These are phyloP conservation scores for Metschnikowia aberdeeniae DNA, from an alignment of 805 yeast species.

Conservation along the genomic window DNA sequence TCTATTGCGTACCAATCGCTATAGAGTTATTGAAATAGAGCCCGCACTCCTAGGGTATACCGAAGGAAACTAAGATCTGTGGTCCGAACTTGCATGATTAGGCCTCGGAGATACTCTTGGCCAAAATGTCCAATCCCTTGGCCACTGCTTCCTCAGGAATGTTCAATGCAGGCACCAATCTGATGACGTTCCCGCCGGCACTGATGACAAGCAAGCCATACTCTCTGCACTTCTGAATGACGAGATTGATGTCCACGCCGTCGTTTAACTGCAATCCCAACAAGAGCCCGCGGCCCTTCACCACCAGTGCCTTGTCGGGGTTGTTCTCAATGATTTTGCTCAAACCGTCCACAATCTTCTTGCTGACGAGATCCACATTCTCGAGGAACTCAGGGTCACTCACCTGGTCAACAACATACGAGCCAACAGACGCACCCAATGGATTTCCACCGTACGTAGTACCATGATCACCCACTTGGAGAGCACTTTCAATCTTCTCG, in stretches of 20 bases:
- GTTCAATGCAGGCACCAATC: constrained; percentile 90
- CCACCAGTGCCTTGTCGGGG: constrained; percentile 58
- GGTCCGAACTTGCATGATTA: too few relatives aligned
- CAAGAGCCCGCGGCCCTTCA: constrained; percentile 86
- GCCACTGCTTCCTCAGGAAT: constrained; percentile 65
- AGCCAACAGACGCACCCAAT: constrained; percentile 76
- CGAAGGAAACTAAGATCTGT: too few relatives aligned
- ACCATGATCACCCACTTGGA: constrained; percentile 94
- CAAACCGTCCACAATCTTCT: constrained; percentile 49
- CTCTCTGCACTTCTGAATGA: constrained; percentile 70
- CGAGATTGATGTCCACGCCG: constrained; percentile 52
- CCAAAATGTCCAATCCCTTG: constrained; percentile 70
- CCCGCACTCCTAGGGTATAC: too few relatives aligned
- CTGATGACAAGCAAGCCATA: constrained; percentile 81
- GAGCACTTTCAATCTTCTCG: constrained; percentile 65
- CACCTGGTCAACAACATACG: constrained; percentile 67
- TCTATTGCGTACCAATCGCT: too few relatives aligned
- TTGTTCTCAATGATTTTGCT: constrained; percentile 47
- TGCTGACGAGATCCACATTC: constrained; percentile 58
- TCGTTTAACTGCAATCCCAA: constrained; percentile 71
- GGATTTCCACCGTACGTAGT: constrained; percentile 99
- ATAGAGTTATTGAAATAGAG: too few relatives aligned
- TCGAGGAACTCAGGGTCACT: constrained; percentile 56
- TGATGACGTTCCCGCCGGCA: constrained; percentile 86
- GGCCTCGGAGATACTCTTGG: constrained; percentile 42